Conservation (phyloP, 1,284 basidiomycete genomes). For the Blastosporella zonata region DNA sequence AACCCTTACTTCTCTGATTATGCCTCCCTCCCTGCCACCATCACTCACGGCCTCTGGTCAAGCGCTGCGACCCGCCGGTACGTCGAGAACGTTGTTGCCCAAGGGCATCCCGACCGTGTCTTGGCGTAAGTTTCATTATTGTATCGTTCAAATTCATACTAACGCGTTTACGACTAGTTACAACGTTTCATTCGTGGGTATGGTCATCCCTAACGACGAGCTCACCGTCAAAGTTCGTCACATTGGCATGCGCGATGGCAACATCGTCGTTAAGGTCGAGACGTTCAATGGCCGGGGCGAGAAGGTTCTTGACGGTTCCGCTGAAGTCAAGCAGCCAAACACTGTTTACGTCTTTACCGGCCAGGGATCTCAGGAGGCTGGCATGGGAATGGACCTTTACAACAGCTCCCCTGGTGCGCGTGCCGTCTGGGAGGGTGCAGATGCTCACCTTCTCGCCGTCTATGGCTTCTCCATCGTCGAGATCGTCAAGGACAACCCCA, state of each 20-base stretch:
- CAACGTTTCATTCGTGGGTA: constrained; percentile 91
- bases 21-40: constrained; percentile 91
- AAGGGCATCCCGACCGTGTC: constrained; percentile 90
- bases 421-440: constrained; percentile 96
- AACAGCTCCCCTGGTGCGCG: constrained; percentile 89
- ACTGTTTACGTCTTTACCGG: constrained; percentile 99
- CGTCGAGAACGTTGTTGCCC: constrained; percentile 91
- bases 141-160: constrained; percentile 11
- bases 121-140: constrained; percentile 56
- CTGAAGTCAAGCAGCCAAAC: constrained; percentile 89
- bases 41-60: constrained; percentile 97
- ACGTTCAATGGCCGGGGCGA: constrained; percentile 85
- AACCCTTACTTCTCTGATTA: constrained; percentile 98
- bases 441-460: constrained; percentile 88
- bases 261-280: constrained; percentile 90
- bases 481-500: constrained; percentile 97
- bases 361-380: constrained; percentile 96
- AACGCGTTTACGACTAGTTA: constrained; percentile 50
- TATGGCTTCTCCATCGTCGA: constrained; percentile 99
- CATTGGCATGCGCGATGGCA: constrained; percentile 87
- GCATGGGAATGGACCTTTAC: constrained; percentile 99
- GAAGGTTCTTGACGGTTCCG: constrained; percentile 89
- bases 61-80: constrained; percentile 92
- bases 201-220: constrained; percentile 94
- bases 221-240: constrained; percentile 89